A percentile compares a stretch with the other conserved stretches of the same genome.
phyloP scores from a whole-genome alignment of 495 filamentous ascomycete species.

The Jackrogersella multiformis region DNA sequence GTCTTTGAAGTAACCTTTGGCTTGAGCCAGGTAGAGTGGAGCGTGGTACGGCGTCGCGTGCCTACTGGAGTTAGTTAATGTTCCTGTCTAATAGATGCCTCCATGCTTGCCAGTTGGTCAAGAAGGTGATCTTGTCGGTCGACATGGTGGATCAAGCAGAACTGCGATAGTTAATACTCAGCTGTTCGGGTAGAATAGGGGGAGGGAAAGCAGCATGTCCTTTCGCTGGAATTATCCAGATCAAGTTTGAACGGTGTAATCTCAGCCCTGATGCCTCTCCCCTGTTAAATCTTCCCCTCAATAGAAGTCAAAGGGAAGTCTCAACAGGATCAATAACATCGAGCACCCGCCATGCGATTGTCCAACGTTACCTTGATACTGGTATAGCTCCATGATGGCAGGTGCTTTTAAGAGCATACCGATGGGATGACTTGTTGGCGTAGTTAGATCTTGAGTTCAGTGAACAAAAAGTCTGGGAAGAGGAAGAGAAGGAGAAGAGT shows the following conservation, averaged over 20 bases:
- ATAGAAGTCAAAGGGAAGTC: neutral
- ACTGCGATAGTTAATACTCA: conserved; percentile 48
- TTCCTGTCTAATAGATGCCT: conserved; percentile 17
- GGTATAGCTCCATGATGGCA: conserved; percentile 43
- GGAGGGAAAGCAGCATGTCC: conserved; percentile 74
- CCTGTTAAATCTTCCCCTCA: conserved; percentile 22
- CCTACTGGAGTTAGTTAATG: conserved; percentile 55
- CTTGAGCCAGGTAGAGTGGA: conserved; percentile 74
- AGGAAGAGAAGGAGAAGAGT: neutral
- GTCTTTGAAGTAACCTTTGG: conserved; percentile 74
- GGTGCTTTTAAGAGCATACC: conserved; percentile 35
- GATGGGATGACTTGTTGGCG: conserved; percentile 9
- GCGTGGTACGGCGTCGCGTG: conserved; percentile 79
- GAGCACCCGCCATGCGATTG: conserved; percentile 70
- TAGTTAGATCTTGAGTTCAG: neutral
- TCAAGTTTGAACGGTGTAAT: conserved; percentile 68
- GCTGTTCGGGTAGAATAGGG: conserved; percentile 41
- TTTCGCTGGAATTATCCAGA: conserved; percentile 88
- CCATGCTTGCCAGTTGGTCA: conserved; percentile 71
- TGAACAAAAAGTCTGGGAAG: neutral
- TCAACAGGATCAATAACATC: conserved; percentile 35
- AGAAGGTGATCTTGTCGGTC: conserved; percentile 78
- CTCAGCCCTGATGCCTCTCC: conserved; percentile 41
- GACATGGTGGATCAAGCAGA: conserved; percentile 63
- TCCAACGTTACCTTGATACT: conserved; percentile 46